phyloP scores from a whole-genome alignment of 768 basidiomycete species.

The Termitomyces sp. region DNA sequence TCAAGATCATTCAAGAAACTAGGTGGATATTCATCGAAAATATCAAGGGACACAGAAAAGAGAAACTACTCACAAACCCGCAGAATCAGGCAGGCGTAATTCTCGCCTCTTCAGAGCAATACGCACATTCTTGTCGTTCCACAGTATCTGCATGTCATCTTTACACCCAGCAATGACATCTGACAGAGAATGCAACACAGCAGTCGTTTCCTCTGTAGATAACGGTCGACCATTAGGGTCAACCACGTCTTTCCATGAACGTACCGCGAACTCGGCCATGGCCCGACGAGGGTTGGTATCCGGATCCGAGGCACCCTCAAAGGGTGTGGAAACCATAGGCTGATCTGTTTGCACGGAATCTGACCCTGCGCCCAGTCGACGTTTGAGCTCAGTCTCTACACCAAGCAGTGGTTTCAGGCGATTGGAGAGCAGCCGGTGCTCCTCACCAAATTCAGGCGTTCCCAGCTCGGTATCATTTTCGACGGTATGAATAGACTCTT shows the following conservation, averaged over 20 bases:
- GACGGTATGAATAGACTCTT: constrained; percentile 16
- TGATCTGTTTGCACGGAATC: constrained; percentile 29
- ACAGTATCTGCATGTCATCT: constrained; percentile 59
- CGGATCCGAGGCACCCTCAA: constrained; percentile 26
- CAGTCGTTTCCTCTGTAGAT: constrained; percentile 1
- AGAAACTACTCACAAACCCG: constrained; percentile 52
- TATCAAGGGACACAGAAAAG: neutral
- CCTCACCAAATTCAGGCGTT: constrained; percentile 40
- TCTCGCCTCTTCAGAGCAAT: constrained; percentile 40
- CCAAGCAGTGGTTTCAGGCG: constrained; percentile 58
- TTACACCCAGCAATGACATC: constrained; percentile 54
- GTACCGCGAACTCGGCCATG: constrained; percentile 44
- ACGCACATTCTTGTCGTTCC: constrained; percentile 53
- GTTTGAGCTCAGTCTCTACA: constrained; percentile 61
- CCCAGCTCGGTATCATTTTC: constrained; percentile 9
- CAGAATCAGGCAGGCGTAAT: constrained; percentile 54
- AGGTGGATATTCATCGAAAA: neutral
- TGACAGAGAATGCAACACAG: constrained; percentile 36
- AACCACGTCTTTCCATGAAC: constrained; percentile 47
- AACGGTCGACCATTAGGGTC: constrained; percentile 18
- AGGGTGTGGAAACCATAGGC: constrained; percentile 44
- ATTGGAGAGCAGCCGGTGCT: constrained; percentile 48
- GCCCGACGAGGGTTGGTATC: constrained; percentile 20
- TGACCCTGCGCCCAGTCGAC: constrained; percentile 45
- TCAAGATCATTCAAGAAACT: constrained; percentile 69